Base-by-base conservation (phyloP, 805 yeast species). In the Kockiozyma suomiensis region DNA sequence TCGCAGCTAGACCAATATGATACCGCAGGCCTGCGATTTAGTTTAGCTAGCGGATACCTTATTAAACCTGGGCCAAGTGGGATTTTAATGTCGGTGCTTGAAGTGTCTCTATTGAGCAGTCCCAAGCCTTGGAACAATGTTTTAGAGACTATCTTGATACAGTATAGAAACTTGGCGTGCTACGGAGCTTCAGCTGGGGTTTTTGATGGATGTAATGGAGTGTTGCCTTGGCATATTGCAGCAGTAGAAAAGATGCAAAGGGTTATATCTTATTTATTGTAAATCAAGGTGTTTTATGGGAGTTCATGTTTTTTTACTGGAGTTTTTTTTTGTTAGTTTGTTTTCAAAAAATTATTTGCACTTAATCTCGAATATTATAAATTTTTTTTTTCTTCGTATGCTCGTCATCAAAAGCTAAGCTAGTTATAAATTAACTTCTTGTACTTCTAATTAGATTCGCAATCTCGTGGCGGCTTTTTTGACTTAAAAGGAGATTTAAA, bases 201-300 rank as follows among this genome's bases (percentile, higher is more conserved):
- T 3, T 48, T 65, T 12, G 64, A 69, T 26, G 56, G 68, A 0
- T 61, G 68, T 35, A 63, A 65, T 17, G 68, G 73, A 0, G 64
- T 75, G 2, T 47, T 71, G 25, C 79, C 79, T 1, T 75, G 79
- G 79, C 79, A 77, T 59, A 69, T 75, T 4, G 69, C 65, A 42
- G 78, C 76, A 2, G 73, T 70, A 0, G 69, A 65, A 17, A 74
- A 74, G 59, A 66, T 70, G 67, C 60, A 59, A 50, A 46, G 67
- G 46, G n/a, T 58, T 4, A 40, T 64, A 32, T 41, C 53, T 6
- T 64, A 26, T 43, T 28, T 64, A 17, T 23, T 58, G 17, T 59
- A 41, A 28, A 49, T 13, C n/a, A 19, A 4, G 45, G 17, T 26
- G n/a, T 50, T 4, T 46, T 30, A 30, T 30, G 10, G 33, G 33